Evolutionary conservation across 768 basidiomycete genomes (phyloP).

Genomic region (Boletus coccyginus): DNA sequence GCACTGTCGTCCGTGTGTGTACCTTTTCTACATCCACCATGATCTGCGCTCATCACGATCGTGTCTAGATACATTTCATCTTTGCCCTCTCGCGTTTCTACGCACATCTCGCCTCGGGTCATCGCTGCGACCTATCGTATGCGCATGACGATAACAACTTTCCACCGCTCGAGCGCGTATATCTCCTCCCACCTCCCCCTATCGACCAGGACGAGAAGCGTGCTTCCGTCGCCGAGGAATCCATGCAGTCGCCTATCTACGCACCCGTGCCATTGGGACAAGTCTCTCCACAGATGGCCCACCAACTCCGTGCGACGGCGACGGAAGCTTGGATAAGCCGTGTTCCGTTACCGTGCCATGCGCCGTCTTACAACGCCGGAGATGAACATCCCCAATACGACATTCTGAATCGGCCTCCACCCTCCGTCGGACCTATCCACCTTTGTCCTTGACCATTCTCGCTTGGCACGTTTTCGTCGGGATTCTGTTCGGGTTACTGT

Average conservation of each 20-base stretch:
- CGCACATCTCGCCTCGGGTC: constrained; percentile 48
- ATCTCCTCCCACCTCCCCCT: constrained; percentile 47
- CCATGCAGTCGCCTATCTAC: constrained; percentile 42
- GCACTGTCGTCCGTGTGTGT: constrained; percentile 67
- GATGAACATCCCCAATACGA: not conserved
- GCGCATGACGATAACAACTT: constrained; percentile 22
- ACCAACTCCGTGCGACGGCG: constrained; percentile 49
- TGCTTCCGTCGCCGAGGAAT: not conserved
- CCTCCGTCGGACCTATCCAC: constrained; percentile 21
- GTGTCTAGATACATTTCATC: constrained; percentile 66
- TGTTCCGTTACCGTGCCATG: constrained; percentile 1
- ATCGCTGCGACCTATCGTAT: constrained; percentile 10
- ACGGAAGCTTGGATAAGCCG: constrained; percentile 64
- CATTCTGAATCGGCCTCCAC: not conserved
- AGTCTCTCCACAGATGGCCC: constrained; percentile 51
- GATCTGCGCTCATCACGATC: not conserved
- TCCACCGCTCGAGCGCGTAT: constrained; percentile 54
- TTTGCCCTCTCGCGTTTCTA: constrained; percentile 70
- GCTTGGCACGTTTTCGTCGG: not conserved
- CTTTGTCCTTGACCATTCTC: constrained; percentile 10
- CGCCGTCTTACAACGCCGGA: not conserved
- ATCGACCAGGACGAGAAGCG: constrained; percentile 6
- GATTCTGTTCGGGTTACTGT: not conserved
- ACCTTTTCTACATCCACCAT: not conserved
- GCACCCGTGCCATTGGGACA: constrained; percentile 62